Evolutionary conservation across 257 asterid genomes (phyloP).

Genomic region (Rhazya stricta): DNA sequence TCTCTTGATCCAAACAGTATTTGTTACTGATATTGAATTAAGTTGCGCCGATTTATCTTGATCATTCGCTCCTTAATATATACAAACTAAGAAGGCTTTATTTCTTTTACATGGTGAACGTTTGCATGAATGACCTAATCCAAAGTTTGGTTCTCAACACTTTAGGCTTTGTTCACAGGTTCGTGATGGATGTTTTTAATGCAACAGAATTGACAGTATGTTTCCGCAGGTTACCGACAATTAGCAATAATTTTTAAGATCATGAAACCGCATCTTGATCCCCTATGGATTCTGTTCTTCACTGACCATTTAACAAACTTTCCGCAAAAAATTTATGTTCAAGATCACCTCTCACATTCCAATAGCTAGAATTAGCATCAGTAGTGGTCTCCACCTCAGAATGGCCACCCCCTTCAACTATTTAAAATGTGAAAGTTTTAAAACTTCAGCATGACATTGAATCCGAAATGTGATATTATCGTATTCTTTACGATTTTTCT

Average conservation of each 20-base stretch:
- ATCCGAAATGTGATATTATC: no score
- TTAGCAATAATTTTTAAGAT: no score
- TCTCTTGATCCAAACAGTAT: neutral
- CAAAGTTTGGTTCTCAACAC: slow-evolving; percentile 7
- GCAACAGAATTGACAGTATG: no score
- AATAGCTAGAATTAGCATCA: neutral
- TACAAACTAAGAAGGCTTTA: neutral
- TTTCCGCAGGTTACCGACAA: no score
- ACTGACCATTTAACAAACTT: neutral
- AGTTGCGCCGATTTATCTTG: neutral
- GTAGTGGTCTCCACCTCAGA: neutral
- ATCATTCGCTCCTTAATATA: neutral
- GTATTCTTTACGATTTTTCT: no score
- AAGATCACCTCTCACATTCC: neutral
- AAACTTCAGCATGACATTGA: no score
- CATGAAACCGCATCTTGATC: no score
- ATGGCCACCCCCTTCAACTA: neutral
- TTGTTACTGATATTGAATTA: neutral
- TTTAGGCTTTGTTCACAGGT: neutral
- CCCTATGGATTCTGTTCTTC: no score
- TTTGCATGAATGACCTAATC: slow-evolving; percentile 38
- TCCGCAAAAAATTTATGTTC: neutral
- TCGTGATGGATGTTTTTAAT: no score
- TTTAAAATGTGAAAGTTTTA: no score
- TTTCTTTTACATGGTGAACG: neutral